phyloP scores from a whole-genome alignment of 192 early-diverging fungal genomes.

The Coemansia javaensis region DNA sequence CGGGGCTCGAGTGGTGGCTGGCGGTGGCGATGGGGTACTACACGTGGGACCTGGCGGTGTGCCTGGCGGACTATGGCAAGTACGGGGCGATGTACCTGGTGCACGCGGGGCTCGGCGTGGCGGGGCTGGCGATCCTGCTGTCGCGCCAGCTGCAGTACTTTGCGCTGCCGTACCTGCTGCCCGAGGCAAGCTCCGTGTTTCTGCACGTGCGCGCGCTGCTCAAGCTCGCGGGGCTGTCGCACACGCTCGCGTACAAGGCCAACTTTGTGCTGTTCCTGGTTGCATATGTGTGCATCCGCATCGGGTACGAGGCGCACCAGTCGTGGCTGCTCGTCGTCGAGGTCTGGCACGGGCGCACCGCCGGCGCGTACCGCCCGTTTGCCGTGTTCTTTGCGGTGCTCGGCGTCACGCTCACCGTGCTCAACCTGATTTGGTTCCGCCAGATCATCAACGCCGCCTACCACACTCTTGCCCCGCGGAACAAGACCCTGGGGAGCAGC shows the following conservation, averaged over 20 bases:
- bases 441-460: constrained; percentile 31
- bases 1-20: constrained; percentile 23
- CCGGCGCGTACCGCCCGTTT: constrained; percentile 23
- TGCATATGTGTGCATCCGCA: constrained; percentile 21
- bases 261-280: constrained; percentile 29
- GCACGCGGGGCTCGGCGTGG: constrained; percentile 29
- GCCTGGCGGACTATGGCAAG: constrained; percentile 14
- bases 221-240: constrained; percentile 9
- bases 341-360: constrained; percentile 9
- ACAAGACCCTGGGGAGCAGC: no score
- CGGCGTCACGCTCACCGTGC: constrained; percentile 26
- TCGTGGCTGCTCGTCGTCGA: constrained; percentile 6
- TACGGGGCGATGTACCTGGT: constrained; percentile 39
- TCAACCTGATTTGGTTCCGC: constrained; percentile 42
- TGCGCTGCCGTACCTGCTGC: constrained; percentile 36
- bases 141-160: constrained; percentile 46
- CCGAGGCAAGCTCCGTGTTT: constrained; percentile 42
- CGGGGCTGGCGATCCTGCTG: constrained; percentile 24
- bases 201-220: constrained; percentile 35
- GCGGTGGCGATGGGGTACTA: constrained; percentile 36
- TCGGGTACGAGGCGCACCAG: constrained; percentile 37
- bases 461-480: constrained; percentile 13
- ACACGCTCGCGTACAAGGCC: constrained; percentile 25
- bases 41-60: constrained; percentile 34
- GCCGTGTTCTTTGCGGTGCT: constrained; percentile 34